Evolutionary conservation across 164 flowering plant species (phyloP), one percentile per base, ranked within the genome.

Genomic region (Annona cherimola): DNA sequence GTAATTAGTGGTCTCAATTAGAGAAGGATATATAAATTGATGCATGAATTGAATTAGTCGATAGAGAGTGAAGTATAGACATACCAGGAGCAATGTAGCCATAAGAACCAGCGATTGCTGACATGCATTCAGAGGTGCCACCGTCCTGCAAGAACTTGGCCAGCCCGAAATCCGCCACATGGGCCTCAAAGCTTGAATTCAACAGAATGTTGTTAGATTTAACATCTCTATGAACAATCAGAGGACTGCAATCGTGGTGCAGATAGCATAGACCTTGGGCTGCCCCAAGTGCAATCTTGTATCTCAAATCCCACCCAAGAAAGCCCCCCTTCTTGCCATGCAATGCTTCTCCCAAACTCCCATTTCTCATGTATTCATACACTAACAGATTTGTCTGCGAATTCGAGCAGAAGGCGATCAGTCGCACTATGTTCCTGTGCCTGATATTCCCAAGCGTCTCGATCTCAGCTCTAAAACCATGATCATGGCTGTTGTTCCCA

Each of bases 1-100:
- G 16, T 14, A 63, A 63, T 26, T 14, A 66, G 68, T 39, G 18
- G 14, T 8, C 18, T 20, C 7, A 18, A 5, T 9, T 19, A 40
- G 42, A 57, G 4, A 3, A 69, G 9, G 41, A 54, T 39, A 54
- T 9, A 69, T 19, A 69, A 42, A 50, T 19, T 4, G 43, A 16
- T 7, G 35, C 35, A 57, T 18, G n/a, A 8, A 46, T 26, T 39
- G 45, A 18, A 65, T 12, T 54, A 67, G 11, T 2, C 6, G 16
- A 60, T 12, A 19, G 42, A 35, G 69, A 43, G 45, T 12, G 66
- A 26, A 57, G 42, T 54, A 9, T 11, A 57, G 14, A 79, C 81
- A 45, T 79, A 90, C 94, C 94, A 35, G 95, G 95, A 4, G 98
- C 98, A 60, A 94, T 94, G 85, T 94, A 94, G 76, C 98, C 98